Base-by-base conservation (phyloP, 2,329 filamentous ascomycete species). In the Penicillium sp. region DNA sequence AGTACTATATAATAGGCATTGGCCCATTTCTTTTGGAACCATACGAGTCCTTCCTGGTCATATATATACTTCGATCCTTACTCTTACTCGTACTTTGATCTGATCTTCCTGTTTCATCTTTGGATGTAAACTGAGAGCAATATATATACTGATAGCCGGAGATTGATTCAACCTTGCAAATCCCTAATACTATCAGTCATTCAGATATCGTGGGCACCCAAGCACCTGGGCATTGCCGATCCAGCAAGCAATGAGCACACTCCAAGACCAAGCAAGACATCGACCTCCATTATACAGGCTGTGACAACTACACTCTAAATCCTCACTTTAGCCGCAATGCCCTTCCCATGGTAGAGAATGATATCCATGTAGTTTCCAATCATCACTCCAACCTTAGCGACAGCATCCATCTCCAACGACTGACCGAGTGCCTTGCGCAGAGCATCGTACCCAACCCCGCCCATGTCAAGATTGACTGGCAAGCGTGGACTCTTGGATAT, bases 391-490 rank as follows among this genome's bases (percentile, higher is more conserved):
- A 96, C 89, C 40, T 86, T 79, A 1, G 92, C 94, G 64, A 81
- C 80, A 1, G 92, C 90, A 73, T 92, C 89, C 57, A 97, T 74
- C 73, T 89, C 89, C 63, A 97, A 73, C 24, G 79, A 81, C 0
- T 93, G 92, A 1, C 93, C 93, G 0, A 97, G 73, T 11, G 93
- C 93, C 64, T 87, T 85, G 65, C 80, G 84, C 14, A 97, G 80
- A 50, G 89, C 90, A 39, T 91, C 90, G 65, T 93, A 95, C 2
- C 93, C 94, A 11, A 95, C 85, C 14, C 86, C 86, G 14, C 85
- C 86, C 18, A 91, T 70, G 34, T 85, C 86, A 88, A 92, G 93
- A 39, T 88, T 81, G 1, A 97, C 93, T 0, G 93, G 92, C 40
- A 99, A 71, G 55, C 82, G 83, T 1, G 93, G 93, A 0, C 89